Evolutionary conservation across 768 basidiomycete species (phyloP).

Genomic region (Gyrodon lividus): DNA sequence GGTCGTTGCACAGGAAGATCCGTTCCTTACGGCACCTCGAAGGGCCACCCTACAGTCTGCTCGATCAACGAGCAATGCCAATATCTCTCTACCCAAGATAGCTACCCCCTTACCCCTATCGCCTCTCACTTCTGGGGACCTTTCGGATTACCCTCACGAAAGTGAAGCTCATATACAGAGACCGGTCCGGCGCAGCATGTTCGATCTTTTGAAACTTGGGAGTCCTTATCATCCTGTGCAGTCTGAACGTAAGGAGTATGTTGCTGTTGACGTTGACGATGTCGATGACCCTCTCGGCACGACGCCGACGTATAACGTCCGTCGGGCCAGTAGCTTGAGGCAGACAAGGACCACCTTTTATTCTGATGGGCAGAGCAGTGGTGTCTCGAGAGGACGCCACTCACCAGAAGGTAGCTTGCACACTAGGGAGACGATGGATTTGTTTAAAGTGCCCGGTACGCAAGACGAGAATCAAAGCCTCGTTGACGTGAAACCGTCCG

Average conservation of each 20-base stretch:
- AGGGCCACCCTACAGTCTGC: background rate
- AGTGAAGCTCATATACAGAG: conserved; percentile 5
- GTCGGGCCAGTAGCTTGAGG: conserved; percentile 3
- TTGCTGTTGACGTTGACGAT: background rate
- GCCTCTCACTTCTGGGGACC: background rate
- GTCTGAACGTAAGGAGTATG: background rate
- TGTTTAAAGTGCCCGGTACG: background rate
- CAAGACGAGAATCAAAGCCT: background rate
- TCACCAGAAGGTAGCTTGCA: conserved; percentile 4
- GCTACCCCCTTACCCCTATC: background rate
- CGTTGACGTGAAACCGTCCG: background rate
- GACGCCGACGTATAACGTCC: background rate
- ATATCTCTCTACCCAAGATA: conserved; percentile 4
- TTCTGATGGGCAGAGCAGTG: background rate
- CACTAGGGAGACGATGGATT: background rate
- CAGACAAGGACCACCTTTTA: background rate
- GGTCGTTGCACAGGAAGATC: conserved; percentile 23
- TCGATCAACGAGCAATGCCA: background rate
- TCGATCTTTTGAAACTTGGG: conserved; percentile 22
- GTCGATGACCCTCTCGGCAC: background rate
- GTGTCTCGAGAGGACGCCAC: background rate
- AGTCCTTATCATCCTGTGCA: background rate
- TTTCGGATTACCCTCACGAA: background rate
- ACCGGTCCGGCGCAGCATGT: conserved; percentile 21
- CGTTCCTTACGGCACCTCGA: conserved; percentile 15